phyloP scores from a whole-genome alignment of 345 rosid genomes.

The Hypericum androsaemum region DNA sequence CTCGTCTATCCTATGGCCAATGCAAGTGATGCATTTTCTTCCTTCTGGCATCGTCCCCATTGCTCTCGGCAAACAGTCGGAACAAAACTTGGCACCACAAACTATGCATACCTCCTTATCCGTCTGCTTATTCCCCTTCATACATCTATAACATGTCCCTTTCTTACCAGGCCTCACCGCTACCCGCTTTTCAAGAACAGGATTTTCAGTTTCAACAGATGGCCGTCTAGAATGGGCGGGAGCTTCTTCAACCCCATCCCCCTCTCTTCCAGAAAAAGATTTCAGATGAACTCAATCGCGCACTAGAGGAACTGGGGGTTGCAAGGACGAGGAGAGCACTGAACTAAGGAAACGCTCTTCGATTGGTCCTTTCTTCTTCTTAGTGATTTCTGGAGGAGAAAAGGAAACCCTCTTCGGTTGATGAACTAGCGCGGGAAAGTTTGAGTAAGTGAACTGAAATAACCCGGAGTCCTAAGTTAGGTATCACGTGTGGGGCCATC shows the following conservation, averaged over 20 bases:
- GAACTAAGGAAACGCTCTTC: too few relatives aligned
- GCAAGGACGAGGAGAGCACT: too few relatives aligned
- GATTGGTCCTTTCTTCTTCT: too few relatives aligned
- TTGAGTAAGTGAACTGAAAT: too few relatives aligned
- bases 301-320: too few relatives aligned
- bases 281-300: slow-evolving; percentile 20
- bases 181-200: slow-evolving; percentile 18
- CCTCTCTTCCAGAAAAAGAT: slow-evolving; percentile 30
- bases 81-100: slow-evolving; percentile 72
- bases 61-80: slow-evolving; percentile 54
- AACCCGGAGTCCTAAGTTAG: too few relatives aligned
- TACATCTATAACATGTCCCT: slow-evolving; percentile 72
- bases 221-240: slow-evolving; percentile 29
- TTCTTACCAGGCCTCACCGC: slow-evolving; percentile 57
- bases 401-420: too few relatives aligned
- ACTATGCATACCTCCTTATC: slow-evolving; percentile 79
- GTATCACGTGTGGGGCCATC: too few relatives aligned
- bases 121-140: slow-evolving; percentile 46
- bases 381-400: too few relatives aligned
- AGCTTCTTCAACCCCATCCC: slow-evolving; percentile 17
- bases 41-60: slow-evolving; percentile 96
- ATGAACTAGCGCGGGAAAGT: too few relatives aligned
- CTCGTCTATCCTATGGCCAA: slow-evolving; percentile 63
- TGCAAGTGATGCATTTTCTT: slow-evolving; percentile 69
- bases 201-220: slow-evolving; percentile 28